phyloP scores from a whole-genome alignment of 106 monocot genomes.

The Allium fistulosum region DNA sequence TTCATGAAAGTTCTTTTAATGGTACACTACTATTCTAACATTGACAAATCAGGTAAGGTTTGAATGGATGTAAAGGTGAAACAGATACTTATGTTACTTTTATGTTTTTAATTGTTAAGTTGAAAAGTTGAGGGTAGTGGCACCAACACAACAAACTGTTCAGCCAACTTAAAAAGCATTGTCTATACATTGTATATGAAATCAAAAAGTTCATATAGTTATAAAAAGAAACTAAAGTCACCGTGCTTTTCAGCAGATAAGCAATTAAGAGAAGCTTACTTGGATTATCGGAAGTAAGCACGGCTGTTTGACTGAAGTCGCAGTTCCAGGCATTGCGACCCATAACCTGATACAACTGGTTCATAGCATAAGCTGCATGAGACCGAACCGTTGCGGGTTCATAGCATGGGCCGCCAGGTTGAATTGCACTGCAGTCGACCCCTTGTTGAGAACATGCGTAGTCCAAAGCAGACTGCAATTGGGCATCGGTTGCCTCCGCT shows the following conservation, averaged over 20 bases:
- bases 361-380: conserved; percentile 62
- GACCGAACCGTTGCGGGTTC: conserved; percentile 50
- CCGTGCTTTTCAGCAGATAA: no score
- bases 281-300: conserved; percentile 45
- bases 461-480: conserved; percentile 57
- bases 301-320: conserved; percentile 48
- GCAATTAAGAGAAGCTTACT: conserved; percentile 19
- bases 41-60: no score
- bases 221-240: no score
- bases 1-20: no score
- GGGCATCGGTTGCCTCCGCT: conserved; percentile 24
- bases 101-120: no score
- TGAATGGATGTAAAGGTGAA: no score
- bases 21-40: no score
- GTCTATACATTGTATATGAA: no score
- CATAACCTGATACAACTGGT: conserved; percentile 45
- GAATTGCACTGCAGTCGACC: conserved; percentile 59
- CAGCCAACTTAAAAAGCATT: neutral
- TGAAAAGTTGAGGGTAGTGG: no score
- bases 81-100: no score
- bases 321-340: conserved; percentile 42
- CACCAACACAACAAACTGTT: no score
- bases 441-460: conserved; percentile 46
- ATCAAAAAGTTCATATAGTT: no score
- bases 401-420: conserved; percentile 51